These are phyloP conservation scores for Striga hermonthica DNA, from an alignment of 305 asterid species.

Conservation along the genomic window DNA sequence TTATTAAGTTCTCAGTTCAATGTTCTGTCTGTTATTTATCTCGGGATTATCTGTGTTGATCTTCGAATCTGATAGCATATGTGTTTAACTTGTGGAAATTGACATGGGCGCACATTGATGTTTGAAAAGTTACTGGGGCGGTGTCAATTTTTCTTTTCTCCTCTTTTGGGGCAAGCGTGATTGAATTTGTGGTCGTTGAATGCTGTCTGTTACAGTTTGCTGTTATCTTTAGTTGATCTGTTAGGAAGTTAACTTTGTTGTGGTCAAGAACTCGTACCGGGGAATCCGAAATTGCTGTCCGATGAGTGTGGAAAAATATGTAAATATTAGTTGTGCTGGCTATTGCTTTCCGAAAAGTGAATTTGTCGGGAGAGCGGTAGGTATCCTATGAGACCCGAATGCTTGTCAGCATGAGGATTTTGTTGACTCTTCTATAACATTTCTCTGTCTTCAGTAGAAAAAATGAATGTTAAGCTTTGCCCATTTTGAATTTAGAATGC, in stretches of 20 bases:
- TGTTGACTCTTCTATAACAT: not conserved
- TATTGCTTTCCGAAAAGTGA: constrained; percentile 15
- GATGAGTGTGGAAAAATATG: not conserved
- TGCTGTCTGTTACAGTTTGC: not conserved
- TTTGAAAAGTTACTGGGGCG: not conserved
- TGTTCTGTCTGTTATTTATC: constrained; percentile 6
- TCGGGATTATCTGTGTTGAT: constrained; percentile 5
- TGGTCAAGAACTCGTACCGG: not conserved
- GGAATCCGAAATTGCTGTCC: not conserved
- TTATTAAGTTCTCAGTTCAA: constrained; percentile 4
- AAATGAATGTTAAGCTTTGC: constrained; percentile 14
- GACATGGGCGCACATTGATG: not conserved
- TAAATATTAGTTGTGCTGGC: constrained; percentile 9
- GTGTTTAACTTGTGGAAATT: not conserved
- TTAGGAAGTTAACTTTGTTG: constrained; percentile 1
- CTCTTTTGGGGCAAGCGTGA: not conserved
- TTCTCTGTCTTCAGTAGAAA: constrained; percentile 2
- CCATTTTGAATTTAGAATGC: not conserved
- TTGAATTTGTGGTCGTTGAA: not conserved
- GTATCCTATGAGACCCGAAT: constrained; percentile 2
- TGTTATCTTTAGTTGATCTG: not conserved
- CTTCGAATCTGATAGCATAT: constrained; percentile 9
- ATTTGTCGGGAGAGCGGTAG: not conserved
- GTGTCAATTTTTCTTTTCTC: not conserved
- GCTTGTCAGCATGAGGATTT: constrained; percentile 17